phyloP scores from a whole-genome alignment of 495 filamentous ascomycete species.

The Daldinia caldariorum region DNA sequence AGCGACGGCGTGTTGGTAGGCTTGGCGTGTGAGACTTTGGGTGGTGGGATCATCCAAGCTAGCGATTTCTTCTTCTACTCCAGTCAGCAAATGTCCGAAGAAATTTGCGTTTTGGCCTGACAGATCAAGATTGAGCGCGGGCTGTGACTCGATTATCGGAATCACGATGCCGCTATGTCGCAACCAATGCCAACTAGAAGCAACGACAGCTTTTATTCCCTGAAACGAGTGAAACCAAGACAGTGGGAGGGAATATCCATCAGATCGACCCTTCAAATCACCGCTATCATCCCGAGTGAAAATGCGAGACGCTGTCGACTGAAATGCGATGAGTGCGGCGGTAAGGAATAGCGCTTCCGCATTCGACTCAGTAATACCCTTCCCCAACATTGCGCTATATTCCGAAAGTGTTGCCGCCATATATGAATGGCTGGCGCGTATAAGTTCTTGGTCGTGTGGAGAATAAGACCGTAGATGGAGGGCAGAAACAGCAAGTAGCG shows the following conservation, averaged over 20 bases:
- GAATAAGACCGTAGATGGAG: slow-evolving; percentile 61
- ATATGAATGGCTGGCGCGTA: slow-evolving; percentile 65
- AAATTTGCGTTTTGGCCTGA: slow-evolving; percentile 54
- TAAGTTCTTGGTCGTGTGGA: slow-evolving; percentile 61
- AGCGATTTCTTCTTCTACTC: slow-evolving; percentile 59
- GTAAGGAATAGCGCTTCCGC: slow-evolving; percentile 66
- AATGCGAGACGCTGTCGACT: slow-evolving; percentile 64
- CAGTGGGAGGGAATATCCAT: slow-evolving; percentile 59
- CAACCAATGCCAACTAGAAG: slow-evolving; percentile 63
- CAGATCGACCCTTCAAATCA: slow-evolving; percentile 40
- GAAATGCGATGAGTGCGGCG: slow-evolving; percentile 65
- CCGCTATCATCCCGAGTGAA: slow-evolving; percentile 59
- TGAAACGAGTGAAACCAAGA: slow-evolving; percentile 69
- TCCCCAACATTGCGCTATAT: slow-evolving; percentile 60
- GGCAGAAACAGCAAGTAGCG: slow-evolving; percentile 65
- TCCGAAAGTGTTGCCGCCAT: slow-evolving; percentile 66
- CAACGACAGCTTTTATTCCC: slow-evolving; percentile 64
- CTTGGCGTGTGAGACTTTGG: slow-evolving; percentile 54
- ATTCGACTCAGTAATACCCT: slow-evolving; percentile 61
- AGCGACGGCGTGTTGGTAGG: slow-evolving; percentile 64
- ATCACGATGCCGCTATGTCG: slow-evolving; percentile 59
- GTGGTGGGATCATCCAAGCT: slow-evolving; percentile 34
- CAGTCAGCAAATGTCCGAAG: slow-evolving; percentile 62
- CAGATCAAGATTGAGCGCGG: slow-evolving; percentile 60
- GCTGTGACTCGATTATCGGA: slow-evolving; percentile 65